Base-by-base conservation (phyloP, 2,329 filamentous ascomycete species). In the Penicillium sumatraense region DNA sequence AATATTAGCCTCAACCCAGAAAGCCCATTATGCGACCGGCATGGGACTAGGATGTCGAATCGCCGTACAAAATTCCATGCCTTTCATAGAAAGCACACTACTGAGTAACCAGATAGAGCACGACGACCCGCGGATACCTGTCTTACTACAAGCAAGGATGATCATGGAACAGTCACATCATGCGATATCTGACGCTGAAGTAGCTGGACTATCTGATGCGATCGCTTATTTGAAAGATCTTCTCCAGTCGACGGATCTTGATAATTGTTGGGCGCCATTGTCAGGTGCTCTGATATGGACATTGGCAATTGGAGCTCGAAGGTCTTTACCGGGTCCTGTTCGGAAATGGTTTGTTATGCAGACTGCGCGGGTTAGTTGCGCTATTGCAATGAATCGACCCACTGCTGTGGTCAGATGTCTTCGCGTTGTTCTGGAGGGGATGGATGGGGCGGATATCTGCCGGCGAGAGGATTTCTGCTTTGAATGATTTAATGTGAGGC, bases 261-360 rank as follows among this genome's bases (percentile, higher is more conserved):
- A 54, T 21, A 42, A 40, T 3, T 53, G 58, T 44, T 66, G 63
- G 53, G 54, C 51, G 4, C 41, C 49, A 16, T 40, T 65, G 23
- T 59, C 57, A 3, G 63, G 60, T 4, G 63, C 60, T 23, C 42
- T 66, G 16, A 62, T 62, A 10, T 66, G 62, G 60, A 64, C 58
- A 26, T 38, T 65, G 6, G 51, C 42, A 5, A 57, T 65, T 27
- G 60, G 62, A 7, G 51, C 57, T 29, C 56, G 63, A 23, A 27
- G 57, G 21, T 62, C 53, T 21, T 45, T 44, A 4, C 50, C 44
- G 5, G 49, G 53, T 4, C 16, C 47, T 1, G 10, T 40, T 3
- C 59, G 45, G 3, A 62, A 55, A 51, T 65, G 64, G 61, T 61
- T 61, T 38, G 24, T 65, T 16, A 63, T 66, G 64, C 62, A 64